phyloP scores from a whole-genome alignment of 2,329 filamentous ascomycete genomes.

The Penicillium capsulatum region DNA sequence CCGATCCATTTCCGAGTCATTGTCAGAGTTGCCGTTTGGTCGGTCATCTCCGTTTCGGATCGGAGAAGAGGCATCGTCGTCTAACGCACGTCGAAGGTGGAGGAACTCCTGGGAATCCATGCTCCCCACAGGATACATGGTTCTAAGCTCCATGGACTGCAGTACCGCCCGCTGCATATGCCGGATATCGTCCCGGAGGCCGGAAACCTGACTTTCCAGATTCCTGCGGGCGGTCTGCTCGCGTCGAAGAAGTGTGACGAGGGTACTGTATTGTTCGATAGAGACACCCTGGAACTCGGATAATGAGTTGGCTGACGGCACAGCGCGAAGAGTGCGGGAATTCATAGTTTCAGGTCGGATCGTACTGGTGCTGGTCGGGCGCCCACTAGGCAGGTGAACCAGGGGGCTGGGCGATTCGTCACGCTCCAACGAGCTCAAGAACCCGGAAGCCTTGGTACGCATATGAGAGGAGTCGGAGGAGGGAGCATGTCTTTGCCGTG shows the following conservation, averaged over 20 bases:
- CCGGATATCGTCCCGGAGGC: constrained; percentile 41
- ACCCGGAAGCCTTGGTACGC: constrained; percentile 19
- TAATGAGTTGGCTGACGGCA: constrained; percentile 30
- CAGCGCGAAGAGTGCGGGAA: constrained; percentile 24
- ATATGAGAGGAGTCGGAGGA: constrained; percentile 11
- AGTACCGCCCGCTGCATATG: constrained; percentile 31
- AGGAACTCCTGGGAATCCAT: constrained; percentile 31
- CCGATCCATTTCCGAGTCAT: constrained; percentile 26
- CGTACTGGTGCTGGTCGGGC: constrained; percentile 30
- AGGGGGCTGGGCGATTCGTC: constrained; percentile 17
- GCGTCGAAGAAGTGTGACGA: constrained; percentile 44
- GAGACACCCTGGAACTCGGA: constrained; percentile 37
- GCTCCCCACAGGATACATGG: constrained; percentile 32
- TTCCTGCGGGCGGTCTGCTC: constrained; percentile 46
- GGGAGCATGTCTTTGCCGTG: constrained; percentile 15
- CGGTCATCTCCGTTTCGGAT: constrained; percentile 14
- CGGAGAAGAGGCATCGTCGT: constrained; percentile 16
- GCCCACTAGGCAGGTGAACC: constrained; percentile 15
- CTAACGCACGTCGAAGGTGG: constrained; percentile 25
- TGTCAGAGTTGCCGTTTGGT: constrained; percentile 17
- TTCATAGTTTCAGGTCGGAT: constrained; percentile 32
- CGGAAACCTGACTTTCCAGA: constrained; percentile 43
- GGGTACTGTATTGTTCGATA: constrained; percentile 46
- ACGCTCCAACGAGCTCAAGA: constrained; percentile 11
- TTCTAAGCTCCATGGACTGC: constrained; percentile 30